Percentiles rank a stretch among this genome's conserved stretches.
Conservation (phyloP, 2,329 filamentous ascomycete genomes). For the Penicillium sclerotigenum region DNA sequence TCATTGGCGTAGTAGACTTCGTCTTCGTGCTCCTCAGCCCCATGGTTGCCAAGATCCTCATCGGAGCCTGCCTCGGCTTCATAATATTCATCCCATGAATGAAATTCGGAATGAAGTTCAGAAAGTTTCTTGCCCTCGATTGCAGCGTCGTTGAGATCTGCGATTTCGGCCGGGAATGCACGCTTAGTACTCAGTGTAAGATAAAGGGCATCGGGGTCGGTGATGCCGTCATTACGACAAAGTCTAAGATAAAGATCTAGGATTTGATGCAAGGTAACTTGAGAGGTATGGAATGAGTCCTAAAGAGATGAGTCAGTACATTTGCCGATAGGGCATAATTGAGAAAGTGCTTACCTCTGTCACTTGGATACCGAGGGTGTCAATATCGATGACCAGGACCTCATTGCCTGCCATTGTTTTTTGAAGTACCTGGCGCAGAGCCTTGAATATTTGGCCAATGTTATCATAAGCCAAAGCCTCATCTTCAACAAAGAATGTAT, state of each 20-base stretch:
- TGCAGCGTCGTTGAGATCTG: slow-evolving; percentile 52
- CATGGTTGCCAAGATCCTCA: slow-evolving; percentile 17
- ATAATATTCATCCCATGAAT: slow-evolving; percentile 47
- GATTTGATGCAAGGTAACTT: slow-evolving; percentile 55
- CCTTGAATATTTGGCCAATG: slow-evolving; percentile 55
- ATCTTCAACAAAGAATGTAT: slow-evolving; percentile 57
- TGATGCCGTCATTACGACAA: slow-evolving; percentile 56
- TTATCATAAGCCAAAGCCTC: slow-evolving; percentile 52
- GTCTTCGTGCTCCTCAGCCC: slow-evolving; percentile 16
- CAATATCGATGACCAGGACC: slow-evolving; percentile 56
- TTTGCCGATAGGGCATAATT: not conserved
- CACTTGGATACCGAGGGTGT: slow-evolving; percentile 54
- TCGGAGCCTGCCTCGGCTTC: slow-evolving; percentile 40
- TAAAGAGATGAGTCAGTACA: slow-evolving; percentile 35
- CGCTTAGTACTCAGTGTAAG: slow-evolving; percentile 55
- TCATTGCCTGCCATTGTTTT: slow-evolving; percentile 56
- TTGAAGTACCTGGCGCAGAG: slow-evolving; percentile 54
- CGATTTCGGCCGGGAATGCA: slow-evolving; percentile 53
- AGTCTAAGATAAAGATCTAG: slow-evolving; percentile 59
- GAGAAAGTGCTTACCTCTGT: slow-evolving; percentile 53
- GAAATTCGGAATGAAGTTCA: slow-evolving; percentile 46
- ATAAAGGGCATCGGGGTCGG: slow-evolving; percentile 55
- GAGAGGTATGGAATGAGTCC: slow-evolving; percentile 49
- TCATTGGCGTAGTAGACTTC: slow-evolving; percentile 6
- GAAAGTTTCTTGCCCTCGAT: slow-evolving; percentile 58